Evolutionary conservation across 2,329 filamentous ascomycete species (phyloP), one percentile per base, ranked within the genome.

Genomic region (Sphaerulina musiva): DNA sequence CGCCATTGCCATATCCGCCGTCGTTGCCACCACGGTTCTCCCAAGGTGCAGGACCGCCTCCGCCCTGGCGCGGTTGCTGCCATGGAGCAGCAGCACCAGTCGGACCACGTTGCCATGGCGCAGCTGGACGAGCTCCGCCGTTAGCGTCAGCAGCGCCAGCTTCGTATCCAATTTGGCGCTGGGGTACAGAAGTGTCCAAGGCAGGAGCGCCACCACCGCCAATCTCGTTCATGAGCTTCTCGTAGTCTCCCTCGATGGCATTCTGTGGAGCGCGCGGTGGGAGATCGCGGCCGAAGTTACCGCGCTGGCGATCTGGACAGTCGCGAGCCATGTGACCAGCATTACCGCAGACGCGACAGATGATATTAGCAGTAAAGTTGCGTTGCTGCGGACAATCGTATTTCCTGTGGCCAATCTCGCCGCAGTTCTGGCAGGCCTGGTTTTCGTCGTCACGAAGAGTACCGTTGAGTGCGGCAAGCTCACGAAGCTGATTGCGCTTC

Each of bases 351-450:
- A 96, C 87, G 66, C 92, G 91, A 75, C 93, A 98, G 69, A 98
- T 97, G 71, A 98, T 97, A 74, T 90, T 97, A 66, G 93, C 91
- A n/a, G 93, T 98, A 75, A 87, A 97, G 75, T 98, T 98, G 70
- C 91, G 89, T 72, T 93, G 89, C 75, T 98, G 89, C 11, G 93
- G 93, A 66, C 93, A 98, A 70, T 98, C 93, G 72, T 96, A 97
- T 75, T 98, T 98, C 74, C 93, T 86, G 73, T 98, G 93, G 57
- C 93, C 93, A 62, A 98, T 98, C 80, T 97, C 90, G 65, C 93
- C 93, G 74, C 83, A 98, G 78, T 98, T 98, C 77, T 98, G 93
- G 75, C 93, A 98, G 62, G 93, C 93, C 72, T 98, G 93, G 73
- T 98, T 98, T 72, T 98, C 93, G 68, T 98, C 93, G 69, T 98